phyloP scores from a whole-genome alignment of 2,329 filamentous ascomycete genomes.

The Albophoma yamanashiensis region DNA sequence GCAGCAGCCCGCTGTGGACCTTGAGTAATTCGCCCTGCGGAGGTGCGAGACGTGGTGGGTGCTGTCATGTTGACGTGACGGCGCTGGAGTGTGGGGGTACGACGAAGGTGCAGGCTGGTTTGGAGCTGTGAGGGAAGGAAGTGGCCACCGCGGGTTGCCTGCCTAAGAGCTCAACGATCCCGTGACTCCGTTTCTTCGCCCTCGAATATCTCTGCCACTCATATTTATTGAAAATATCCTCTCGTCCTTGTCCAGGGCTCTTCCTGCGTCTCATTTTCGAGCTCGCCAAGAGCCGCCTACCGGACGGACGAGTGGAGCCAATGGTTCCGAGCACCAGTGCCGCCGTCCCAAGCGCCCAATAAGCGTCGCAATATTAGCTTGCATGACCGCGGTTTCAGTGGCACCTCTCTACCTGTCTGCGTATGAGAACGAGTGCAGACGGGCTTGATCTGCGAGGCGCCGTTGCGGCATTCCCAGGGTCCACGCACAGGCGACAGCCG shows the following conservation, averaged over 20 bases:
- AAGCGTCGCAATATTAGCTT: background rate
- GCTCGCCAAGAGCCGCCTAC: background rate
- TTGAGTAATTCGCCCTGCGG: background rate
- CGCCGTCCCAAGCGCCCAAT: background rate
- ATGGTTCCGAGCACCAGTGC: background rate
- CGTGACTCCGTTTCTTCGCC: background rate
- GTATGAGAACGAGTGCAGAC: too few relatives aligned
- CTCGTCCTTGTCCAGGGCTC: background rate
- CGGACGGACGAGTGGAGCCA: background rate
- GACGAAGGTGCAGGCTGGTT: background rate
- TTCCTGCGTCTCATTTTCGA: background rate
- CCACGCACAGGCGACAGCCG: background rate
- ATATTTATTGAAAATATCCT: background rate
- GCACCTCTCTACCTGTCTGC: background rate
- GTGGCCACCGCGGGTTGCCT: background rate
- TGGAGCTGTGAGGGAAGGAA: background rate
- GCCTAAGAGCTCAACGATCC: background rate
- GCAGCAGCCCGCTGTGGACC: too few relatives aligned
- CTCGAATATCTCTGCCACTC: background rate
- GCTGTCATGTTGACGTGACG: slow-evolving; percentile 1
- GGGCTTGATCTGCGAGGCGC: background rate
- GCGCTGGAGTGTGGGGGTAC: background rate
- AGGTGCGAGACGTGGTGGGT: background rate
- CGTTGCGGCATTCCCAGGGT: background rate
- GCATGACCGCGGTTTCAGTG: background rate